These are phyloP conservation scores for Carex cristatella DNA, from an alignment of 176 grass and related monocot species.

Conservation along the genomic window DNA sequence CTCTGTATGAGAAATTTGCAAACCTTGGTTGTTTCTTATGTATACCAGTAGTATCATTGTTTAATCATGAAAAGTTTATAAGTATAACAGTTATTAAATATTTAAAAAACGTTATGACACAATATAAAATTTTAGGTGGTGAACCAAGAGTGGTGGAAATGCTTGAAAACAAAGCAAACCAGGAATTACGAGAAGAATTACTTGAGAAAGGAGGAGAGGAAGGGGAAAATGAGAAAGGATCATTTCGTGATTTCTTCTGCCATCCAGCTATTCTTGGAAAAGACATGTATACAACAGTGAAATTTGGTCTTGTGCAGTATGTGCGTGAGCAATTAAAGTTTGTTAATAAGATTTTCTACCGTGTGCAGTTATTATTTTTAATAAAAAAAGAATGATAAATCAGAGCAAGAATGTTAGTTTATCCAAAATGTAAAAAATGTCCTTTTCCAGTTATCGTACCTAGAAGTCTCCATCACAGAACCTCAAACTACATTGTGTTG, in stretches of 20 bases:
- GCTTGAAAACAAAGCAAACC: conserved; percentile 55
- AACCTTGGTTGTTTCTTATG: background rate
- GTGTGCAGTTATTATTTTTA: background rate
- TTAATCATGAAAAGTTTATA: background rate
- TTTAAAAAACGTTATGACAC: background rate
- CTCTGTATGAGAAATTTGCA: background rate
- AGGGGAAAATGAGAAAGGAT: conserved; percentile 8
- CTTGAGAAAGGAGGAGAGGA: conserved; percentile 28
- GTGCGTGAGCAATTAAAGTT: conserved; percentile 32
- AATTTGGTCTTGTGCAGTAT: conserved; percentile 93
- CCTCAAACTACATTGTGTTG: background rate
- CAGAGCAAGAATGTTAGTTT: background rate
- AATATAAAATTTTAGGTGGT: conserved; percentile 42
- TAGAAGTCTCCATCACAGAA: background rate
- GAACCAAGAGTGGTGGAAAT: conserved; percentile 53
- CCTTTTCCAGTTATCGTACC: background rate
- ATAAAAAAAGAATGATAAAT: background rate
- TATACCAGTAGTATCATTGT: background rate
- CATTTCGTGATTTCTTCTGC: conserved; percentile 37
- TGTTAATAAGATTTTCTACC: background rate
- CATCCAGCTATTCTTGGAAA: conserved; percentile 52
- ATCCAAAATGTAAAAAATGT: background rate
- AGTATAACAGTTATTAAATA: background rate
- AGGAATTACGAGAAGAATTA: conserved; percentile 51
- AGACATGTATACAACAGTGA: conserved; percentile 64